Evolutionary conservation across 73 alveolate genomes (phyloP), one percentile per base, ranked within the genome.

Genomic region (Symbiodinium pilosum): DNA sequence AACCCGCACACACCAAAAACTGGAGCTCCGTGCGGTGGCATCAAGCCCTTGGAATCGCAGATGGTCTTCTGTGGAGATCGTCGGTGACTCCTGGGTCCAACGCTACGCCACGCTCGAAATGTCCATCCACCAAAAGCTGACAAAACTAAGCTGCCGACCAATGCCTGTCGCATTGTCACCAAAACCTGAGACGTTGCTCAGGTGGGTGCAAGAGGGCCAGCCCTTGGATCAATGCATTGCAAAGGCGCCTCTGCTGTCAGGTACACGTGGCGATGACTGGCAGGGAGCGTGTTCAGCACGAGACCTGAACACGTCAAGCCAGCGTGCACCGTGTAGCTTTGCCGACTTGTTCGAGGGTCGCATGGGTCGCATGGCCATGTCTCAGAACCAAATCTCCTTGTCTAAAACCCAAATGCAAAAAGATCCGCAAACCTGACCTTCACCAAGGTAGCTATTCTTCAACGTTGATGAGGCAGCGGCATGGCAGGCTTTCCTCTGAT

Each of bases 211-310:
- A 28, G 12, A 47, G 21, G 59, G 21, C 6, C 59, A 47, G 21
- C 6, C 59, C 59, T 9, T 47, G 59, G 59, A 47, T 9, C 59
- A 14, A 59, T 59, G 38, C 77, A 9, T 47, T 47, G 59, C 59
- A 47, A 47, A 47, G 6, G 32, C 36, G 81, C 97, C 97, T 91
- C 97, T 41, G 97, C 97, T 34, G 97, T 91, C 51, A 91, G 81
- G 88, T 68, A 91, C 30, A 91, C 97, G 32, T 91, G 97, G 97
- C 97, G 97, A 68, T 91, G 97, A 52, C 97, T 69, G 52, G 97
- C 97, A n/a, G 97, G 97, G 56, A 91, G 81, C 40, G 89, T 86
- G 39, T 68, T 91, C 69, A 91, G 97, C 89, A 91, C 97, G 56
- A 91, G 39, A 40, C 97, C 97, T 91, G 21, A 6, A 2, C 30